Percentiles rank a stretch among this genome's conserved stretches.
These are phyloP conservation scores for Gossypium turneri DNA, from an alignment of 345 rosid genomes.

Conservation along the genomic window DNA sequence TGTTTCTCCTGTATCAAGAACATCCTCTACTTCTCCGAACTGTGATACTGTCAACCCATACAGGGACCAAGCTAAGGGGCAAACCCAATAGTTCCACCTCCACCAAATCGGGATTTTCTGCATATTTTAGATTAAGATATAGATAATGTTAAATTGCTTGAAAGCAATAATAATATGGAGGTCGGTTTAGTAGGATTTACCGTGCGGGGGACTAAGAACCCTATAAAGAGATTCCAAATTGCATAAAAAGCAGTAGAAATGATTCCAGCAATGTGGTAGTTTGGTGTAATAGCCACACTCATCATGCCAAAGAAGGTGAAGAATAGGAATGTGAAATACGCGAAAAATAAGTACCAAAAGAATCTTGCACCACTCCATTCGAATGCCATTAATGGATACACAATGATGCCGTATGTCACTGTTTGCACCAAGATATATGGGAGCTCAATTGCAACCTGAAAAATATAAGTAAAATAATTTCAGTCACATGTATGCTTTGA, in stretches of 20 bases:
- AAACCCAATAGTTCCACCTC: constrained; percentile 53
- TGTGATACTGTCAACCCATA: constrained; percentile 45
- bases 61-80: constrained; percentile 45
- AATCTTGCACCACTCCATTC: constrained; percentile 50
- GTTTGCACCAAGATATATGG: constrained; percentile 59
- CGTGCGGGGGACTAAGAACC: constrained; percentile 55
- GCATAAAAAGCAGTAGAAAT: constrained; percentile 47
- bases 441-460: constrained; percentile 50
- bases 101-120: constrained; percentile 50
- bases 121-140: background rate
- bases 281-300: constrained; percentile 60
- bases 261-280: constrained; percentile 49
- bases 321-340: constrained; percentile 52
- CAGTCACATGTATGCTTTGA: too few species aligned
- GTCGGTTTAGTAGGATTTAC: constrained; percentile 23
- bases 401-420: constrained; percentile 39
- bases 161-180: background rate
- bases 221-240: constrained; percentile 63
- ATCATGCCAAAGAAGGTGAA: constrained; percentile 76
- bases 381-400: constrained; percentile 58
- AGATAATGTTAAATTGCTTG: background rate
- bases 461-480: background rate
- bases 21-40: constrained; percentile 31
- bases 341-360: constrained; percentile 61
- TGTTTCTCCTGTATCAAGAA: constrained; percentile 6